Conservation (phyloP, 164 flowering plant genomes). For the Magnolia changhungtana region DNA sequence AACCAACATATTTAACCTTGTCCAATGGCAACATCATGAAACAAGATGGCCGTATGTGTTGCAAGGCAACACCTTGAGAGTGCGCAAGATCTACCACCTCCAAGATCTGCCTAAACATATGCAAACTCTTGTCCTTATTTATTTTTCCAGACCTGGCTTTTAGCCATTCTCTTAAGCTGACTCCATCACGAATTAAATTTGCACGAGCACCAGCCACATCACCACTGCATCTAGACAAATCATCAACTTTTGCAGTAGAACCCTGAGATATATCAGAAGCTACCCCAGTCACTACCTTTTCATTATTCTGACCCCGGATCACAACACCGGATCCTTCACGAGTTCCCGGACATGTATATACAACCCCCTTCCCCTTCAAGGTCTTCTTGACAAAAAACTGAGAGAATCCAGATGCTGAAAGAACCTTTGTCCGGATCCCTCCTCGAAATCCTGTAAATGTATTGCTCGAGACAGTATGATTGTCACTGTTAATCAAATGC, state of each 20-base stretch:
- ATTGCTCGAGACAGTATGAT: slow-evolving; percentile 18
- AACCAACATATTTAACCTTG: slow-evolving; percentile 54
- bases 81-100: slow-evolving; percentile 60
- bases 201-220: slow-evolving; percentile 18
- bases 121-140: slow-evolving; percentile 48
- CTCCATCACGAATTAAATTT: slow-evolving; percentile 30
- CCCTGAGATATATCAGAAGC: slow-evolving; percentile 30
- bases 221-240: slow-evolving; percentile 18
- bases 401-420: slow-evolving; percentile 72
- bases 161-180: slow-evolving; percentile 72
- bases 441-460: slow-evolving; percentile 27
- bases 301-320: slow-evolving; percentile 20
- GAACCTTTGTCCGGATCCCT: slow-evolving; percentile 58
- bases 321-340: slow-evolving; percentile 27
- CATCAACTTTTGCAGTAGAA: slow-evolving; percentile 21
- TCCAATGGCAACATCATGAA: slow-evolving; percentile 55
- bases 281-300: slow-evolving; percentile 21
- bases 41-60: slow-evolving; percentile 66
- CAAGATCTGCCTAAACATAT: slow-evolving; percentile 67
- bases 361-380: slow-evolving; percentile 74
- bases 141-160: slow-evolving; percentile 31
- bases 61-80: slow-evolving; percentile 56
- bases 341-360: slow-evolving; percentile 29
- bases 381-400: slow-evolving; percentile 67
- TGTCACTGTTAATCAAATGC: slow-evolving; percentile 21